Evolutionary conservation across 2,329 filamentous ascomycete species (phyloP), one percentile per base, ranked within the genome.

Genomic region (Pyricularia grisea): DNA sequence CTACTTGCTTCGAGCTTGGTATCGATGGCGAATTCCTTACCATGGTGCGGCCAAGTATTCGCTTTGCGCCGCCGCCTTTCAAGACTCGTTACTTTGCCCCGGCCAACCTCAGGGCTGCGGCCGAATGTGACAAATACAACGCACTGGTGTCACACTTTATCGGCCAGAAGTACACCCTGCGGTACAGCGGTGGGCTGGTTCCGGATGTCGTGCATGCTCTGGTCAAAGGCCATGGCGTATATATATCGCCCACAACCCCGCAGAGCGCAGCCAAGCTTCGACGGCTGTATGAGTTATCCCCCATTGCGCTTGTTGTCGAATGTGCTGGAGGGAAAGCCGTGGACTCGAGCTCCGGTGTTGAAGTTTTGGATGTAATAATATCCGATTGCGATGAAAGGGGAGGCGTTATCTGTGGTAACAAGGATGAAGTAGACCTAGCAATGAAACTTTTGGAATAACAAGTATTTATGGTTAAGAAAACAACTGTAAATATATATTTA

Each of bases 221-320:
- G 9, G 82, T 85, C 70, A 89, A 89, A 75, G 85, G 86, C 0
- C 86, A 89, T 68, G 87, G 87, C 1, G 75, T 90, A 0, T 90
- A 89, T 72, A 73, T 88, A 1, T 86, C 83, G 1, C 87, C 87
- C 0, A 85, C 87, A 5, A 85, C 85, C 1, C 74, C 71, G 0
- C 74, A 74, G 11, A 86, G 82, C 72, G 79, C 79, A 71, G 85
- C 87, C 0, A 90, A 90, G 79, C 75, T 90, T 70, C 78, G 87
- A 42, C 77, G 83, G 7, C 75, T 89, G 31, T 90, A 87, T 70
- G 87, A 90, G 76, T 73, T 90, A 25, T 82, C 81, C 65, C 87
- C 87, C 1, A 76, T 90, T n/a, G 87, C 87, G 0, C 76, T 90
- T 30, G 76, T 89, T 1, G 72, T 89, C 0, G 87, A 89, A 75